Conservation (phyloP, 2,329 filamentous ascomycete species). For the Aureobasidium uvarum region DNA sequence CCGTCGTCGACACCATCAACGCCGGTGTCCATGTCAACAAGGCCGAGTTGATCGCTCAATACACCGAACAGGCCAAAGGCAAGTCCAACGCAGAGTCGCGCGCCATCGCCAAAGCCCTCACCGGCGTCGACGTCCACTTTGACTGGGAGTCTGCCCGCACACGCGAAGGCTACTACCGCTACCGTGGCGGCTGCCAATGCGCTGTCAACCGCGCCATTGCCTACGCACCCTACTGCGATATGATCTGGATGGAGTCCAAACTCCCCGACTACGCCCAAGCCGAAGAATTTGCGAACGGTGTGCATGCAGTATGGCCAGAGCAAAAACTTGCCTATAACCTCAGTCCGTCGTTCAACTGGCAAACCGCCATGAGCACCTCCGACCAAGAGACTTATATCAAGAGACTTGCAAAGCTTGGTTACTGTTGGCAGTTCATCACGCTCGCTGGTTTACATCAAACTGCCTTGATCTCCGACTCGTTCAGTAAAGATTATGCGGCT, state of each 20-base stretch:
- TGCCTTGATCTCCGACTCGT: conserved; percentile 85
- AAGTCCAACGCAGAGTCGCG: conserved; percentile 84
- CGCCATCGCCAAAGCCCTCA: conserved; percentile 71
- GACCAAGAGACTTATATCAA: conserved; percentile 98
- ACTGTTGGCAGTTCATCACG: conserved; percentile 99
- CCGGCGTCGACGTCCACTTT: conserved; percentile 81
- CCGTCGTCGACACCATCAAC: conserved; percentile 79
- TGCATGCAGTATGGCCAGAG: conserved; percentile 92
- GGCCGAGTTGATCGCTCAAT: conserved; percentile 63
- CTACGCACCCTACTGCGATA: conserved; percentile 72
- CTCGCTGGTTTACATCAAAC: conserved; percentile 94
- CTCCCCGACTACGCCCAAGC: conserved; percentile 89
- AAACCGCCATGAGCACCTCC: conserved; percentile 83
- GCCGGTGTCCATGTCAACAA: conserved; percentile 67
- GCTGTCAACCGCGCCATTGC: conserved; percentile 87
- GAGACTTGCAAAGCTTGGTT: conserved; percentile 80
- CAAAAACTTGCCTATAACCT: conserved; percentile 99
- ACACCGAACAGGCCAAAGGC: conserved; percentile 66
- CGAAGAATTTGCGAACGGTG: conserved; percentile 86
- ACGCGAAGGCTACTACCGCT: conserved; percentile 90
- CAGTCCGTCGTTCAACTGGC: conserved; percentile 99
- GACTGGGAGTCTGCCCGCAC: conserved; percentile 95
- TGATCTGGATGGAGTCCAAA: conserved; percentile 99
- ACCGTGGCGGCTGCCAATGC: conserved; percentile 87
- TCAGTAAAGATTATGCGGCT: conserved; percentile 75